Percentiles rank a stretch among this genome's conserved stretches.
Conservation (phyloP, 345 rosid genomes). For the Turnera subulata region DNA sequence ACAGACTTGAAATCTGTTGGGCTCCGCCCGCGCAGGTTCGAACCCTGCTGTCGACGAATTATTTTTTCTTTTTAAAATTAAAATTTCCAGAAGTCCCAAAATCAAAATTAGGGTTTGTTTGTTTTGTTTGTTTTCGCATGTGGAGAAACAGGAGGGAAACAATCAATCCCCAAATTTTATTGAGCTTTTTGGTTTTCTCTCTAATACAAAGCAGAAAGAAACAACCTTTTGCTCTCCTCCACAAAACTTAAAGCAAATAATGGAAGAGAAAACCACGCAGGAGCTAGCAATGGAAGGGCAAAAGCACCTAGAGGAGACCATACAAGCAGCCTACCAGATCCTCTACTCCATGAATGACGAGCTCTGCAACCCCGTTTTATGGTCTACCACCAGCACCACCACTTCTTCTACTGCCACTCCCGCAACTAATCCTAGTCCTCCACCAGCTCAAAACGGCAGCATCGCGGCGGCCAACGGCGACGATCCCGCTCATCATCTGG, state of each 20-base stretch:
- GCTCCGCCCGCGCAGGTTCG: conserved; percentile 99
- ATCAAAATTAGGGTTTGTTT: no score
- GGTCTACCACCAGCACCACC: conserved; percentile 51
- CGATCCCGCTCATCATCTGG: conserved; percentile 36
- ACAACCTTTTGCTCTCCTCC: no score
- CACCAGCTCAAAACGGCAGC: conserved; percentile 30
- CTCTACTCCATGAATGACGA: conserved; percentile 90
- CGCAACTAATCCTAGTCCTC: conserved; percentile 21
- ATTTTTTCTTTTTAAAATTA: no score
- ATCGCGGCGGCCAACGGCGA: conserved; percentile 33
- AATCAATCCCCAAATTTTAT: no score
- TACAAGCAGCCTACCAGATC: conserved; percentile 78
- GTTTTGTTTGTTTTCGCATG: no score
- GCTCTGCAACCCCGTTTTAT: conserved; percentile 80
- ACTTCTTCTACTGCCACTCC: conserved; percentile 14
- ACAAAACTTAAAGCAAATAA: no score
- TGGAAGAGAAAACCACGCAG: conserved; percentile 49
- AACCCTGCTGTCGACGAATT: conserved; percentile 83
- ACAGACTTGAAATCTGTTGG: conserved; percentile 98
- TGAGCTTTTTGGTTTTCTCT: no score
- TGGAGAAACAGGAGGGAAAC: no score
- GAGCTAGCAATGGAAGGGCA: conserved; percentile 88
- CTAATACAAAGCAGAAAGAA: not conserved
- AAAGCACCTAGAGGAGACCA: conserved; percentile 81
- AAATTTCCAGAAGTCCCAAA: no score